Evolutionary conservation across 208 protist species (phyloP), one percentile per base, ranked within the genome.

Genomic region (Phytomonas francai): DNA sequence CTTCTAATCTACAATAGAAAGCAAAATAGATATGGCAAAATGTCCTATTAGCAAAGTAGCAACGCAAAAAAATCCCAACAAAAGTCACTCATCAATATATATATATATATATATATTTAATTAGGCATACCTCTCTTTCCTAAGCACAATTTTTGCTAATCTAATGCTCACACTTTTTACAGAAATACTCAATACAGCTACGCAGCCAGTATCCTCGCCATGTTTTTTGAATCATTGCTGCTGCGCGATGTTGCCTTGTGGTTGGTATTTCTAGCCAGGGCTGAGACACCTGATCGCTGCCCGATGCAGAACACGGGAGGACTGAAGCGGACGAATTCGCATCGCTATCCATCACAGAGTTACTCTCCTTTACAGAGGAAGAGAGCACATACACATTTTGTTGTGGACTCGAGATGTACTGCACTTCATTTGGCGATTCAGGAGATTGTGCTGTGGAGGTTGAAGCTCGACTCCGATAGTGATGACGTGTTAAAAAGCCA

Each of bases 181-280:
- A 87, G 73, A 79, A 88, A 65, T 80, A 83, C 62, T 84, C 82
- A 29, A 81, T 67, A 19, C 67, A 45, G 62, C 74, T 67, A 5
- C 81, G 81, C 22, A 76, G 70, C 16, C 58, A 42, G 65, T 78
- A 85, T 31, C 85, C 85, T 42, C 85, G 81, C 85, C 79, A 87
- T 12, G 73, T 62, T n/a, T 73, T 70, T 64, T 90, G 81, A 32
- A 87, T 74, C 9, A 72, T 58, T 16, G 73, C 65, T 28, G 81
- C 81, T 8, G 85, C 77, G 14, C 49, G 39, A 49, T 49, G 39
- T 19, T 49, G 39, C 14, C 39, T 49, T 19, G 14, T 6, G 39
- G 39, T 22, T 49, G 12, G 39, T 49, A 19, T 19, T 19, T 22
- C 39, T 49, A 12, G 16, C 1, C 12, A 49, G 12, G 39, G 14